phyloP scores from a whole-genome alignment of 306 rosid species.

The Glycine soja region DNA sequence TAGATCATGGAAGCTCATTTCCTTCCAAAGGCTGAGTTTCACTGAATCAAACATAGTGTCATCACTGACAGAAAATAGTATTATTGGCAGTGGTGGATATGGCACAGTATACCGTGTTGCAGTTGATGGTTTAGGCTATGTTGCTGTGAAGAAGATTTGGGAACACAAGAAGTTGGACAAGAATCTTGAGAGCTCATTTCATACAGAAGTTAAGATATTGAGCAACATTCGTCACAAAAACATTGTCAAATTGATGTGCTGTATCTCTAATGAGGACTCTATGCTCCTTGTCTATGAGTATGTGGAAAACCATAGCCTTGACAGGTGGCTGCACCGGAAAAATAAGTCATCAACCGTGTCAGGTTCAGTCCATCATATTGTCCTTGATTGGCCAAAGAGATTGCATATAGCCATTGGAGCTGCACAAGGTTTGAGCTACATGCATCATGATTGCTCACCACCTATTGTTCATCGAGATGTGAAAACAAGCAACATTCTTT shows the following conservation, averaged over 20 bases:
- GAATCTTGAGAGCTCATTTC: slow-evolving; percentile 74
- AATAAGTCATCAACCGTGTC: slow-evolving; percentile 42
- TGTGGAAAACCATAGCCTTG: slow-evolving; percentile 72
- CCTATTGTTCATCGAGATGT: slow-evolving; percentile 82
- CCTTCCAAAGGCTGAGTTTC: slow-evolving; percentile 77
- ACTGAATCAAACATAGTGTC: slow-evolving; percentile 62
- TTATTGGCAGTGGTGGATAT: slow-evolving; percentile 82
- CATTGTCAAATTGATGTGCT: slow-evolving; percentile 80
- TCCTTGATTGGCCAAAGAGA: slow-evolving; percentile 72
- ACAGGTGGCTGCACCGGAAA: slow-evolving; percentile 67
- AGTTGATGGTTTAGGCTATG: slow-evolving; percentile 52
- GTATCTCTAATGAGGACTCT: slow-evolving; percentile 62
- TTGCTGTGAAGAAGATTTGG: slow-evolving; percentile 78
- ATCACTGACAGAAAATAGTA: slow-evolving; percentile 55
- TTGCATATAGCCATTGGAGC: slow-evolving; percentile 71
- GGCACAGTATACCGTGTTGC: slow-evolving; percentile 77
- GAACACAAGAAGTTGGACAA: slow-evolving; percentile 59
- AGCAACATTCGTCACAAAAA: slow-evolving; percentile 80
- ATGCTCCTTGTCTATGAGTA: slow-evolving; percentile 85
- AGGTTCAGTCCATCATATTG: slow-evolving; percentile 21
- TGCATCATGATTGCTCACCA: slow-evolving; percentile 80
- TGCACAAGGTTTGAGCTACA: slow-evolving; percentile 84
- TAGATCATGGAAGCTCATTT: slow-evolving; percentile 66
- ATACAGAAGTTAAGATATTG: slow-evolving; percentile 71
- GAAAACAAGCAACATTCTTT: slow-evolving; percentile 80